Evolutionary conservation across 306 rosid genomes (phyloP).

Genomic region (Prunus mongolica): DNA sequence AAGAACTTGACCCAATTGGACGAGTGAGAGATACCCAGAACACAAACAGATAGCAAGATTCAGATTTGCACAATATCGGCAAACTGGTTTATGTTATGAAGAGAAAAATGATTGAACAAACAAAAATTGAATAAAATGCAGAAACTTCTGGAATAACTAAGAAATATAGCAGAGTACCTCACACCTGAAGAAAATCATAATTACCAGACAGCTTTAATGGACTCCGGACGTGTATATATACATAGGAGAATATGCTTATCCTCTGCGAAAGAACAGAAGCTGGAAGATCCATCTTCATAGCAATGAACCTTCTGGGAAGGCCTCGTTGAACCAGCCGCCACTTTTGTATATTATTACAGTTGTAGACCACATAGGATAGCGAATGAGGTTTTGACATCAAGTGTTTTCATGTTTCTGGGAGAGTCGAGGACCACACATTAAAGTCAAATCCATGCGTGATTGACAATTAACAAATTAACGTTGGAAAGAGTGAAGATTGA

Average conservation of each 20-base stretch:
- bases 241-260: not conserved
- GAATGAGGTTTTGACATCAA: not conserved
- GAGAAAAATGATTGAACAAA: not conserved
- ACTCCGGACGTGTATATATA: not conserved
- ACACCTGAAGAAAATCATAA: not conserved
- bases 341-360: not conserved
- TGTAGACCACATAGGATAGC: not conserved
- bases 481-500: no score
- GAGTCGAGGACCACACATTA: no score
- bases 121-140: not conserved
- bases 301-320: slow-evolving; percentile 11
- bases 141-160: not conserved
- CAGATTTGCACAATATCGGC: not conserved
- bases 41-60: not conserved
- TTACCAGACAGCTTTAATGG: not conserved
- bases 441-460: no score
- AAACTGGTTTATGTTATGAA: not conserved
- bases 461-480: no score
- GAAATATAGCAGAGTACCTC: not conserved
- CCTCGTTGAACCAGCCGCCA: not conserved
- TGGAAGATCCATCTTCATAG: not conserved
- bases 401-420: not conserved
- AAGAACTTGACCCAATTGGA: not conserved
- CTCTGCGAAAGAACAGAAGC: not conserved
- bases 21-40: not conserved